These are phyloP conservation scores for Daedalea quercina DNA, from an alignment of 768 basidiomycete species.

Conservation along the genomic window DNA sequence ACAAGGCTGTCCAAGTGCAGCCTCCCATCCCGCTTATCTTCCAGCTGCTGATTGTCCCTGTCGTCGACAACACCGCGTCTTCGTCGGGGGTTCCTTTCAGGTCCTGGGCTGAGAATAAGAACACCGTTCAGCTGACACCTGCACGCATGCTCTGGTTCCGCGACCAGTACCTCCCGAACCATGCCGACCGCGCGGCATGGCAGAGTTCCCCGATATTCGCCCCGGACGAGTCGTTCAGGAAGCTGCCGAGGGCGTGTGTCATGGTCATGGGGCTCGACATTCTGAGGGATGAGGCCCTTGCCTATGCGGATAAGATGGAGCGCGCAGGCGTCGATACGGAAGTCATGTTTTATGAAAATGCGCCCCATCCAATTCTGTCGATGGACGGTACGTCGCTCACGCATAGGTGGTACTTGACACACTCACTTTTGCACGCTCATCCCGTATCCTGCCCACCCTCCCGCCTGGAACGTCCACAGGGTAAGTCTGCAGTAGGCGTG, in stretches of 20 bases:
- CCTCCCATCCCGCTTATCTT: slow-evolving; percentile 51
- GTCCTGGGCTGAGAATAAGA: slow-evolving; percentile 50
- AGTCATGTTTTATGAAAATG: slow-evolving; percentile 50
- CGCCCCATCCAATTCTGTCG: slow-evolving; percentile 68
- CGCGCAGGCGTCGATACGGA: slow-evolving; percentile 47
- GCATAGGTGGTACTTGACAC: background rate
- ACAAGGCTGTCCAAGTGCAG: slow-evolving; percentile 46
- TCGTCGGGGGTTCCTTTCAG: slow-evolving; percentile 28
- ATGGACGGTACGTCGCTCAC: slow-evolving; percentile 55
- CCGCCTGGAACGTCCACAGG: background rate
- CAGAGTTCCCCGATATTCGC: slow-evolving; percentile 67
- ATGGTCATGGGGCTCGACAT: slow-evolving; percentile 62
- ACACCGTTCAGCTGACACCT: slow-evolving; percentile 54
- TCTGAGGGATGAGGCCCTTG: slow-evolving; percentile 57
- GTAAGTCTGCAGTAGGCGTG: slow-evolving; percentile 7
- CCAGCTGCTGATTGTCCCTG: slow-evolving; percentile 66
- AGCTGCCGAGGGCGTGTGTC: slow-evolving; percentile 53
- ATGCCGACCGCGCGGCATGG: slow-evolving; percentile 55
- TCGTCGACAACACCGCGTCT: slow-evolving; percentile 63
- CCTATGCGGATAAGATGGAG: slow-evolving; percentile 52
- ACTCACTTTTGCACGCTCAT: background rate
- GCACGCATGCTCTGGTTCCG: slow-evolving; percentile 73
- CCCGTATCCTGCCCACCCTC: too few species aligned
- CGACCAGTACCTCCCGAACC: slow-evolving; percentile 58
- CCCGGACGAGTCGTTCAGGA: slow-evolving; percentile 43